Evolutionary conservation across 2,329 filamentous ascomycete genomes (phyloP), one percentile per base, ranked within the genome.

Genomic region (Nectriaceae sp.): DNA sequence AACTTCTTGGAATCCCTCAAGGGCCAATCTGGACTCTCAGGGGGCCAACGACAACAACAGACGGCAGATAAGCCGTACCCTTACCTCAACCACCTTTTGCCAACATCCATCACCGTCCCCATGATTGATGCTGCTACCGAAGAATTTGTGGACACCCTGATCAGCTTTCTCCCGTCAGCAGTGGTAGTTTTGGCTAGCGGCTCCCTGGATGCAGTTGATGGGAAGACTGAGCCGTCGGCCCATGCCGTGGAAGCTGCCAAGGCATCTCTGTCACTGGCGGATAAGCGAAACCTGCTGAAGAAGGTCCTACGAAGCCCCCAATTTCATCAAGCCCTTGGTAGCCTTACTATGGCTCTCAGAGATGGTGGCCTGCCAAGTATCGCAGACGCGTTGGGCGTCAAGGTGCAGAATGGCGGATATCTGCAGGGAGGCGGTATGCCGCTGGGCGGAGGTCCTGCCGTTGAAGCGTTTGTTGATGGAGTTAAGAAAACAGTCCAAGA

Each of bases 291-390:
- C 19, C 80, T 97, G 11, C 71, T 99, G 37, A 86, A 85, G 67
- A 87, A 86, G 64, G 91, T 97, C 6, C 73, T 97, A 13, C 83
- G 89, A 55, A 95, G 89, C 56, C 93, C 94, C 16, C 94, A 99
- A 65, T 91, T 99, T 64, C 83, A 84, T 52, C 94, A 97, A 69
- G 93, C 90, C 57, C 72, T 97, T 33, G 83, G 84, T 1, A 94
- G 88, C 65, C 73, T 99, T 59, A 96, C 91, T 0, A 84, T 91
- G 70, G 94, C 94, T 11, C 75, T 99, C 46, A 80, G 91, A 48
- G 93, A 97, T 60, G 94, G 94, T 11, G 94, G 93, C 0, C 72
- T 99, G 48, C 92, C 93, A 4, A 95, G 86, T 60, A 88, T 99
- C 55, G 88, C 90, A 5, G 91, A 96, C 61, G 93, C 92, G 4